These are phyloP conservation scores for Fragaria nilgerrensis DNA, from an alignment of 306 rosid genomes.

Conservation along the genomic window DNA sequence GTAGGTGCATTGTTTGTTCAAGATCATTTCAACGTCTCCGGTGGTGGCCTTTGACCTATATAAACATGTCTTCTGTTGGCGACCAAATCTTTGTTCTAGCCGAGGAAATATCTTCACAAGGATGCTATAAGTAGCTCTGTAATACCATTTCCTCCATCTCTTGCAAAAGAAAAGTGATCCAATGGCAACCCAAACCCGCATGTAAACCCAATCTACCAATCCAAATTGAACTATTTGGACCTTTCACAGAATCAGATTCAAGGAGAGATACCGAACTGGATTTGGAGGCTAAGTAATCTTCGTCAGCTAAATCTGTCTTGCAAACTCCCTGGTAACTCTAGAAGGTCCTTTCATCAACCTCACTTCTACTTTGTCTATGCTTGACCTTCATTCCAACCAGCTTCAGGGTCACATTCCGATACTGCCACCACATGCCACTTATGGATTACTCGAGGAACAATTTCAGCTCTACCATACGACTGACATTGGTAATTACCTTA, in stretches of 20 bases:
- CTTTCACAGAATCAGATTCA: constrained; percentile 30
- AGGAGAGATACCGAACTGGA: constrained; percentile 28
- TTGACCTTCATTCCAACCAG: constrained; percentile 46
- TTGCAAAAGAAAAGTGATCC: too few species aligned
- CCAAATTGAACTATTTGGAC: constrained; percentile 10
- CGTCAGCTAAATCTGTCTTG: neutral
- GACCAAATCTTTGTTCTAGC: too few species aligned
- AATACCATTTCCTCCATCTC: too few species aligned
- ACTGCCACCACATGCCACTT: neutral
- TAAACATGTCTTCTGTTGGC: too few species aligned
- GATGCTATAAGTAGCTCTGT: too few species aligned
- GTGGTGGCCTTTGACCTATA: too few species aligned
- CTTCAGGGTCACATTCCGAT: constrained; percentile 34
- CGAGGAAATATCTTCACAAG: too few species aligned
- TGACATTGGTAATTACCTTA: neutral
- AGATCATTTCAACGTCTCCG: too few species aligned
- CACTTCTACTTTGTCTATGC: neutral
- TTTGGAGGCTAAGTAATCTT: neutral
- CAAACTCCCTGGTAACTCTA: neutral
- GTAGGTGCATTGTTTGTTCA: too few species aligned
- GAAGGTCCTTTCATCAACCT: neutral
- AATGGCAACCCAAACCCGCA: too few species aligned
- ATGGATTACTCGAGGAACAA: constrained; percentile 31
- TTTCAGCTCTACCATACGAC: neutral
- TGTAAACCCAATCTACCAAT: too few species aligned